These are phyloP conservation scores for Colletotrichum noveboracense DNA, from an alignment of 2,329 filamentous ascomycete genomes.

Conservation along the genomic window DNA sequence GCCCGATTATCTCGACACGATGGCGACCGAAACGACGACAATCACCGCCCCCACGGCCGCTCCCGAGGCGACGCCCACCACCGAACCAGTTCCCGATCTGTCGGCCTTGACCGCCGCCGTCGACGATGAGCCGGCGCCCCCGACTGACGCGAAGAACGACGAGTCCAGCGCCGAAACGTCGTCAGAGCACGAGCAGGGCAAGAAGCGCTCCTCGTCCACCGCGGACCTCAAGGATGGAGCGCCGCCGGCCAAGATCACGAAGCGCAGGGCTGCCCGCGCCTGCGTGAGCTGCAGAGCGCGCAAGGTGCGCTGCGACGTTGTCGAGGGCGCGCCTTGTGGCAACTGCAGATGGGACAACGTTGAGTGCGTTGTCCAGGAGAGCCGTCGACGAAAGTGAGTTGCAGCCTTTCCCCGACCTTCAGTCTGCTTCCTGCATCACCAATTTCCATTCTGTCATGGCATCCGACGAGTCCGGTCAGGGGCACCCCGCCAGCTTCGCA, in stretches of 20 bases:
- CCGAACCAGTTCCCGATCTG: constrained; percentile 6
- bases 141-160: neutral
- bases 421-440: neutral
- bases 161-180: constrained; percentile 11
- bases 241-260: constrained; percentile 58
- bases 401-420: neutral
- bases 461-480: neutral
- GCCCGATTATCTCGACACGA: neutral
- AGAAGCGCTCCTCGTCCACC: constrained; percentile 20
- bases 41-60: neutral
- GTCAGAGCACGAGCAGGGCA: constrained; percentile 17
- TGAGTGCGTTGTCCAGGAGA: constrained; percentile 79
- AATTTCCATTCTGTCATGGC: neutral
- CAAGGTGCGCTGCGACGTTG: constrained; percentile 94
- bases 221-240: constrained; percentile 19
- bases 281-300: constrained; percentile 88
- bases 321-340: constrained; percentile 85
- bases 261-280: constrained; percentile 87
- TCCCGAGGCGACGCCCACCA: neutral
- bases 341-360: constrained; percentile 86
- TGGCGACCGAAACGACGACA: constrained; percentile 11
- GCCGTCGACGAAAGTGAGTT: constrained; percentile 84
- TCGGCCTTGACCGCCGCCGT: neutral
- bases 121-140: neutral
- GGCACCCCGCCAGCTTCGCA: neutral